A percentile compares a stretch with the other conserved stretches of the same genome.
Conservation (phyloP, 2,329 filamentous ascomycete species). For the Bipolaris gigantea region DNA sequence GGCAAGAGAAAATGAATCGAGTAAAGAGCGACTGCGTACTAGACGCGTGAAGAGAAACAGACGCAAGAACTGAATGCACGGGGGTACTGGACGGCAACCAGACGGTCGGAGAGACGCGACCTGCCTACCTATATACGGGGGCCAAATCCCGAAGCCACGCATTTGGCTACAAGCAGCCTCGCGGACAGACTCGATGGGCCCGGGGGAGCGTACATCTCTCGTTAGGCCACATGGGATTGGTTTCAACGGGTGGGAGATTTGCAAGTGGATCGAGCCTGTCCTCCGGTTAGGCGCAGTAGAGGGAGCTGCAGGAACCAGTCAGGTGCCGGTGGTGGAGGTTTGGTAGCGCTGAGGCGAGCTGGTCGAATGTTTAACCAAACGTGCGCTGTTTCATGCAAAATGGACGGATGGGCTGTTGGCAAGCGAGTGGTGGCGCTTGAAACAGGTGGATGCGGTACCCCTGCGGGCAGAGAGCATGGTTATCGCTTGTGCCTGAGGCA, state of each 20-base stretch:
- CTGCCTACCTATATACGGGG: constrained; percentile 29
- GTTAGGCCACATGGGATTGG: constrained; percentile 21
- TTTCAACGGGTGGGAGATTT: constrained; percentile 24
- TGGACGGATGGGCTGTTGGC: constrained; percentile 22
- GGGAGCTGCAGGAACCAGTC: constrained; percentile 23
- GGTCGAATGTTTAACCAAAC: constrained; percentile 26
- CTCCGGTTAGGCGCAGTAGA: constrained; percentile 25
- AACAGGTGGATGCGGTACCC: constrained; percentile 25
- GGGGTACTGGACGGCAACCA: constrained; percentile 17
- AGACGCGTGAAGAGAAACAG: constrained; percentile 33
- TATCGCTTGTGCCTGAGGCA: constrained; percentile 9
- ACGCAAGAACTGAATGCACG: constrained; percentile 5
- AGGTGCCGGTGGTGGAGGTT: constrained; percentile 8
- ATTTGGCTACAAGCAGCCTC: constrained; percentile 19
- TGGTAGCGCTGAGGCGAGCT: constrained; percentile 21
- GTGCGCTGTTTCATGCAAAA: constrained; percentile 37
- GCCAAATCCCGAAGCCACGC: constrained; percentile 13
- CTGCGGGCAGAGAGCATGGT: constrained; percentile 13
- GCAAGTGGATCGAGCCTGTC: constrained; percentile 14
- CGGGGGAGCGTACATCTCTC: constrained; percentile 15
- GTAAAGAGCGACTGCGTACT: constrained; percentile 40
- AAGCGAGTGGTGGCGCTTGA: constrained; percentile 25
- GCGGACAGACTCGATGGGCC: constrained; percentile 11
- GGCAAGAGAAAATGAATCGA: constrained; percentile 19
- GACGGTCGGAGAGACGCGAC: constrained; percentile 15